Base-by-base conservation (phyloP, 2,329 filamentous ascomycete genomes). In the Fusarium vanettenii region DNA sequence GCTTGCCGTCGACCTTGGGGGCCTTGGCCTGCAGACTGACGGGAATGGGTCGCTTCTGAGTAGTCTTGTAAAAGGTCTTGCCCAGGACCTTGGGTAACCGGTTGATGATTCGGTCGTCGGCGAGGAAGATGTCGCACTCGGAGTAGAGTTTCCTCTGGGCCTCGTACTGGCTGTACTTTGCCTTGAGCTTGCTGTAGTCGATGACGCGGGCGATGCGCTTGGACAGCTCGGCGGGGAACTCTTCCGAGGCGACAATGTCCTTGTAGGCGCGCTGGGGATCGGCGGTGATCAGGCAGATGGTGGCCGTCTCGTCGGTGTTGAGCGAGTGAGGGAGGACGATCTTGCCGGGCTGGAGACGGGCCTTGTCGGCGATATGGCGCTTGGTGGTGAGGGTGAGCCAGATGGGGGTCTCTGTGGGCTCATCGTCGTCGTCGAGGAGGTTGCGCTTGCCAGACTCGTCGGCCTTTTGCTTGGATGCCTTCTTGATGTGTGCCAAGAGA, bases 111-210 rank as follows among this genome's bases (percentile, higher is more conserved):
- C 97, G 89, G 80, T 98, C 94, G 82, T 99, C 97, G 62, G 94
- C 96, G 67, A 99, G 89, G 86, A 99, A 98, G 66, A 98, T 86
- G 82, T 98, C 97, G 84, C 98, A 95, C 83, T 98, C 94, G 52
- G 91, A 87, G 72, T 93, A 90, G 39, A 99, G 89, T 83, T 97
- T 94, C 74, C 97, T 89, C 84, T 94, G 92, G 63, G 91, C 91
- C 86, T 99, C 97, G 84, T 94, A 99, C 71, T 93, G 91, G 87
- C 93, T 92, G 89, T 93, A 98, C 86, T 97, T 96, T 78, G 92
- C 89, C 80, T 86, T 86, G 72, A 99, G 88, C 84, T 98, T 97
- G 79, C 89, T 89, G 76, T 95, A 86, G 78, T 95, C 95, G 79
- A 98, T 92, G 55, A 99, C 90, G 75, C 92, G 89, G 61, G 91